Percentiles rank a stretch among this genome's conserved stretches.
phyloP scores from a whole-genome alignment of 305 asterid species.

The Fraxinus ornus region DNA sequence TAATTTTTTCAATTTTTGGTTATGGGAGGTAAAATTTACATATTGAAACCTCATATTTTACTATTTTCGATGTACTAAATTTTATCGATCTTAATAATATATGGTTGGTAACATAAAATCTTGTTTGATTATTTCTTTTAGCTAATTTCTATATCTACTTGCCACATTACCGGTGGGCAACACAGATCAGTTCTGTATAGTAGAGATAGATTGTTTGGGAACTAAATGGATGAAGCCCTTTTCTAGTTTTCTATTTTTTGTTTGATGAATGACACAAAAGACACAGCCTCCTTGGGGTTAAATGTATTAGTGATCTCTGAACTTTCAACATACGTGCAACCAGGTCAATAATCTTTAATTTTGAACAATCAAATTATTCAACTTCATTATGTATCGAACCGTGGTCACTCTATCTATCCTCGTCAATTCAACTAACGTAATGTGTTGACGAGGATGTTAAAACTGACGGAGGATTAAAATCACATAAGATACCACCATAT shows the following conservation, averaged over 20 bases:
- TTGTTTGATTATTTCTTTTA: too few species aligned
- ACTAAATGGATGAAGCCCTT: too few species aligned
- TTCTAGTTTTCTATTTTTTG: neutral
- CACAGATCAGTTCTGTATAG: too few species aligned
- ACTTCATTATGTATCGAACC: too few species aligned
- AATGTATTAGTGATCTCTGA: neutral
- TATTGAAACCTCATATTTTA: neutral
- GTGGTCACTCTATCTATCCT: too few species aligned
- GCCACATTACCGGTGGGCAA: too few species aligned
- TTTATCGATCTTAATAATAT: neutral
- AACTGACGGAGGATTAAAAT: too few species aligned
- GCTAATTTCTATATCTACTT: too few species aligned
- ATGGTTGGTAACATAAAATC: neutral
- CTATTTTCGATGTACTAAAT: neutral
- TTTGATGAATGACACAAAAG: neutral
- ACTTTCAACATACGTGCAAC: neutral
- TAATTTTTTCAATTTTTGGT: neutral
- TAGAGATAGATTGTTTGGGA: too few species aligned
- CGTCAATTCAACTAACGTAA: too few species aligned
- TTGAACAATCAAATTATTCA: too few species aligned
- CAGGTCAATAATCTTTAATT: neutral
- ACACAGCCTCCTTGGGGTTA: neutral
- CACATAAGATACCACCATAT: neutral
- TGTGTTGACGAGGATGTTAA: neutral
- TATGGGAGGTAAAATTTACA: neutral